Evolutionary conservation across 2,329 filamentous ascomycete species (phyloP).

Genomic region (Colletotrichum cuscutae): DNA sequence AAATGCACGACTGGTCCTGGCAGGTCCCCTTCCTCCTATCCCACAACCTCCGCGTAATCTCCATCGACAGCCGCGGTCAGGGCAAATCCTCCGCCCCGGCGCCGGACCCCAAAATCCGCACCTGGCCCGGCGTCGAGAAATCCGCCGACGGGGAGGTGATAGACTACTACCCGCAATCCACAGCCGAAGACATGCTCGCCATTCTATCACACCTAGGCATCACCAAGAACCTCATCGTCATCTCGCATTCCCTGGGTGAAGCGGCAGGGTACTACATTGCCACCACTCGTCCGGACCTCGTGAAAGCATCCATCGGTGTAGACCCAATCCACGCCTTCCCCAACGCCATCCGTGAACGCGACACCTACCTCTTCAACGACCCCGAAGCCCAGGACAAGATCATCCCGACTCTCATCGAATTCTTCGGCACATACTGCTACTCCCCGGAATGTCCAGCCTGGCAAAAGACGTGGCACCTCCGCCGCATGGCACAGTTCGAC

Average conservation of each 20-base stretch:
- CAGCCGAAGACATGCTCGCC: constrained; percentile 12
- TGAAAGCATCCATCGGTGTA: constrained; percentile 8
- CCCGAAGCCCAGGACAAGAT: neutral
- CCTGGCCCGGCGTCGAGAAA: constrained; percentile 18
- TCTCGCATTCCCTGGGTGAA: constrained; percentile 21
- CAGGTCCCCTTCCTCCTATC: constrained; percentile 13
- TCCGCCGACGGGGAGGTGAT: constrained; percentile 17
- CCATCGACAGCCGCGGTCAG: constrained; percentile 17
- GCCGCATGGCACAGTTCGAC: constrained; percentile 21
- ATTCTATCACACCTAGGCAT: constrained; percentile 10
- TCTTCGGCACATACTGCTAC: neutral
- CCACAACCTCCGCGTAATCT: constrained; percentile 20
- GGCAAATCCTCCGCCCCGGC: constrained; percentile 18
- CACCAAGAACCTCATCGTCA: constrained; percentile 2
- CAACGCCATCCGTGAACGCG: neutral
- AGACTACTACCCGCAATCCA: constrained; percentile 26
- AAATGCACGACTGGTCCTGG: constrained; percentile 28
- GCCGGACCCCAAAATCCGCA: neutral
- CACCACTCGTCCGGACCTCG: neutral
- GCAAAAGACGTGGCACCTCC: constrained; percentile 26
- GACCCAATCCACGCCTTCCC: constrained; percentile 15
- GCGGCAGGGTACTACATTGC: constrained; percentile 11
- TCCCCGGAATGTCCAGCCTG: neutral
- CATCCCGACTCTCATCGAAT: neutral
- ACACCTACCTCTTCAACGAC: neutral